A percentile compares a stretch with the other conserved stretches of the same genome.
Conservation (phyloP, 2,329 filamentous ascomycete genomes). For the Fusarium sacchari region DNA sequence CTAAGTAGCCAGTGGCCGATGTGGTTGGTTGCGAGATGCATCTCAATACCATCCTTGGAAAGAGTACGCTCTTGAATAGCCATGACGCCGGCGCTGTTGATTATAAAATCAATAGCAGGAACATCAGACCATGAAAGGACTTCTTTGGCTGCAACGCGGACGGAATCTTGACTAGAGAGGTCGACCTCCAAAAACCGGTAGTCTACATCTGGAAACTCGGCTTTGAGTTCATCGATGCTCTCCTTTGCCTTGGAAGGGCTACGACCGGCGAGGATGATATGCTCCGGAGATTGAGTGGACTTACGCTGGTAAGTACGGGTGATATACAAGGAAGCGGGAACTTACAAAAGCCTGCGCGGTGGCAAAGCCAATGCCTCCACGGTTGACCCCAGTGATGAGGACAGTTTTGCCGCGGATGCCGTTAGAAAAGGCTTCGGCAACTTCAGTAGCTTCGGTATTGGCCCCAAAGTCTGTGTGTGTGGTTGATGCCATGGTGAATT, state of each 20-base stretch:
- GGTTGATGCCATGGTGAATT: slow-evolving; percentile 14
- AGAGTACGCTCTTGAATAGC: not conserved
- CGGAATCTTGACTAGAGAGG: not conserved
- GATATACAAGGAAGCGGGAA: rapidly evolving
- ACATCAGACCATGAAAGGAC: not conserved
- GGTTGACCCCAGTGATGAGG: slow-evolving; percentile 4
- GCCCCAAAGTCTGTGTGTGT: not conserved
- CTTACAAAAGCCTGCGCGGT: not conserved
- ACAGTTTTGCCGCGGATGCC: not conserved
- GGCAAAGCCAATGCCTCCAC: not conserved
- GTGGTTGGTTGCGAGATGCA: slow-evolving; percentile 16
- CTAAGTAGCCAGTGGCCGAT: slow-evolving; percentile 6
- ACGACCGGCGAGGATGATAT: not conserved
- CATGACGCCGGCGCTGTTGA: slow-evolving; percentile 14
- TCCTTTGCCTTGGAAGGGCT: not conserved
- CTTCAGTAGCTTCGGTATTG: not conserved
- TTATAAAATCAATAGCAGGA: not conserved
- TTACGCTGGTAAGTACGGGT: rapidly evolving
- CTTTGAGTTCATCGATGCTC: not conserved
- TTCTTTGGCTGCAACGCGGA: not conserved
- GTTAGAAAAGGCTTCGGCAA: not conserved
- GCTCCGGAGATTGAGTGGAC: not conserved
- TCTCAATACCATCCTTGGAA: not conserved
- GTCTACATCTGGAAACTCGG: not conserved
- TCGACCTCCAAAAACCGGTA: slow-evolving; percentile 2